A percentile compares a stretch with the other conserved stretches of the same genome.
Conservation (phyloP, 1,139 yeast genomes). For the Pichia sp. region DNA sequence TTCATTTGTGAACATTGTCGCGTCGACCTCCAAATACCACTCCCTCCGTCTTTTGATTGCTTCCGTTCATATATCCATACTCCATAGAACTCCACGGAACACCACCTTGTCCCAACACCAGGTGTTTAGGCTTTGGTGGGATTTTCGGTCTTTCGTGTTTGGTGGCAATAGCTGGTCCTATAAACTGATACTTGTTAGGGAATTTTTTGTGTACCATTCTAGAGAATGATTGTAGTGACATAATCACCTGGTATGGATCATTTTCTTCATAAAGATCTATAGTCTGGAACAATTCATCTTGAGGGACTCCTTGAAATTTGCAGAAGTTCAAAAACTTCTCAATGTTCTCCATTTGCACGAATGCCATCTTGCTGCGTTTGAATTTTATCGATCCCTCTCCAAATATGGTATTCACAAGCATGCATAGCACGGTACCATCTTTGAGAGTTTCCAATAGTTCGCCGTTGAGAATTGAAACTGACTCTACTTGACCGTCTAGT, state of each 20-base stretch:
- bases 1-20: conserved; percentile 28
- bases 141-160: conserved; percentile 33
- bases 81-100: conserved; percentile 47
- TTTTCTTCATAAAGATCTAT: conserved; percentile 66
- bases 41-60: conserved; percentile 43
- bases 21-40: conserved; percentile 45
- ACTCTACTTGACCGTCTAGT: conserved; percentile 22
- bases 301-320: conserved; percentile 61
- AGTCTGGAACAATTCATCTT: conserved; percentile 79
- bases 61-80: conserved; percentile 53
- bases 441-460: conserved; percentile 48
- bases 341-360: conserved; percentile 79
- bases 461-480: conserved; percentile 10
- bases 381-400: conserved; percentile 37
- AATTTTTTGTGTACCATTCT: conserved; percentile 44
- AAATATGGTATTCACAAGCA: conserved; percentile 33
- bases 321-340: conserved; percentile 62
- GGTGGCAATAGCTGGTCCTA: conserved; percentile 32
- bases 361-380: conserved; percentile 70
- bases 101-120: conserved; percentile 26
- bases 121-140: conserved; percentile 31
- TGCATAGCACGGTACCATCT: conserved; percentile 62
- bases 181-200: conserved; percentile 22
- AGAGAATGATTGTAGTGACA: conserved; percentile 68
- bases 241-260: conserved; percentile 73